phyloP scores from a whole-genome alignment of 2,329 filamentous ascomycete genomes.

The Stagonosporopsis cucurbitacearum region DNA sequence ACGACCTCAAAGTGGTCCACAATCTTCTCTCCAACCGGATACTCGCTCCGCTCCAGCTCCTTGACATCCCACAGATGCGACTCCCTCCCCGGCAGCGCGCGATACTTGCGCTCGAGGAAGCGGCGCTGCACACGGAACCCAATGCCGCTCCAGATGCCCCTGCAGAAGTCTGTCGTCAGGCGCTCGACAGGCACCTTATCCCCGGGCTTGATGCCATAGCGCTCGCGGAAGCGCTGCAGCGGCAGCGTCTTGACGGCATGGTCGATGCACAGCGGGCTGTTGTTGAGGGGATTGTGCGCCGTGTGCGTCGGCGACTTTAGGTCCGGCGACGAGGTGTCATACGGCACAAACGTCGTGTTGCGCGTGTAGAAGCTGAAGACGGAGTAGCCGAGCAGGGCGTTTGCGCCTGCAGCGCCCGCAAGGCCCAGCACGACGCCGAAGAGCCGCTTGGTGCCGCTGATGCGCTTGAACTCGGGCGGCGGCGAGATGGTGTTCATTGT shows the following conservation, averaged over 20 bases:
- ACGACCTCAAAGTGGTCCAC: slow-evolving; percentile 53
- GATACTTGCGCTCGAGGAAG: slow-evolving; percentile 47
- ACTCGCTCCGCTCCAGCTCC: slow-evolving; percentile 42
- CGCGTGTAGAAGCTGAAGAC: slow-evolving; percentile 46
- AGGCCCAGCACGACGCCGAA: slow-evolving; percentile 44
- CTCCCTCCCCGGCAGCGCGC: slow-evolving; percentile 39
- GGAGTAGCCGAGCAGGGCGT: slow-evolving; percentile 43
- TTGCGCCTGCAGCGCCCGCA: slow-evolving; percentile 37
- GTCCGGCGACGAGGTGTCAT: slow-evolving; percentile 38
- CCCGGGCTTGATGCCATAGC: slow-evolving; percentile 23
- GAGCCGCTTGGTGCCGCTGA: slow-evolving; percentile 39
- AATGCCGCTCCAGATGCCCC: slow-evolving; percentile 47
- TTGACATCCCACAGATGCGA: slow-evolving; percentile 46
- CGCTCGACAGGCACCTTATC: slow-evolving; percentile 35
- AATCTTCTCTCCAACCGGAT: slow-evolving; percentile 46
- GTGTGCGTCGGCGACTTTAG: slow-evolving; percentile 30
- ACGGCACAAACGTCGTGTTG: slow-evolving; percentile 47
- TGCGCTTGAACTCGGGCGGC: slow-evolving; percentile 38
- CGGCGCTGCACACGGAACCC: slow-evolving; percentile 47
- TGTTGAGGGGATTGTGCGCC: slow-evolving; percentile 43
- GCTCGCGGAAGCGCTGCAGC: slow-evolving; percentile 39
- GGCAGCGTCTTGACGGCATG: slow-evolving; percentile 47
- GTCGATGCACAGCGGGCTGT: slow-evolving; percentile 46
- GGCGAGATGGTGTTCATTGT: slow-evolving; percentile 47
- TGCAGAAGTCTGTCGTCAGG: slow-evolving; percentile 48